Percentiles rank a stretch among this genome's conserved stretches.
These are phyloP conservation scores for Mortierella sp. DNA, from an alignment of 371 early-diverging fungal species.

Conservation along the genomic window DNA sequence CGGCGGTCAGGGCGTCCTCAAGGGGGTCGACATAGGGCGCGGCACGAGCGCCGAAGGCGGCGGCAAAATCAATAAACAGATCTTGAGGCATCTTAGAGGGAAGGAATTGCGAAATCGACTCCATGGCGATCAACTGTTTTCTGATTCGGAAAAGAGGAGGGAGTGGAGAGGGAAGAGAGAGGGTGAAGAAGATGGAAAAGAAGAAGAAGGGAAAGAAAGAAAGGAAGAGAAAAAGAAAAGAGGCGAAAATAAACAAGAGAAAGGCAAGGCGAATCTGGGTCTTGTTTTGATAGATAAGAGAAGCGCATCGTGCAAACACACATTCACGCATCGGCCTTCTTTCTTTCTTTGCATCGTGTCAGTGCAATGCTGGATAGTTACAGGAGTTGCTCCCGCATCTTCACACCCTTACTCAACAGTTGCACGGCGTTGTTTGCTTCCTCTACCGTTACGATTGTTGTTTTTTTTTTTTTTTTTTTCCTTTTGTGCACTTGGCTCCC, in stretches of 20 bases:
- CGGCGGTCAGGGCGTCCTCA: constrained; percentile 37
- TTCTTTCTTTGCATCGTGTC: background rate
- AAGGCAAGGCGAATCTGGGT: background rate
- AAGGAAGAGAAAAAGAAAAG: background rate
- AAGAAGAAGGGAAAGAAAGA: background rate
- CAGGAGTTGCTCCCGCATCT: background rate
- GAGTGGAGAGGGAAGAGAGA: background rate
- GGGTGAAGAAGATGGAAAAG: background rate
- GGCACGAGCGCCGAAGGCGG: constrained; percentile 42
- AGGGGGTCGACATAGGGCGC: constrained; percentile 57
- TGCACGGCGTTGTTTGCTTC: background rate
- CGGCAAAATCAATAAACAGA: constrained; percentile 52
- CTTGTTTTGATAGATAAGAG: constrained; percentile 2
- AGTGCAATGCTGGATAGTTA: background rate
- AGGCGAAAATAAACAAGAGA: background rate
- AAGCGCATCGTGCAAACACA: background rate
- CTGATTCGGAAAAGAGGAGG: constrained; percentile 5
- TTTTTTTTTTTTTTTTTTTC: background rate
- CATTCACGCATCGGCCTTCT: background rate
- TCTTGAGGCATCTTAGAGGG: constrained; percentile 50
- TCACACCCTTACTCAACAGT: background rate
- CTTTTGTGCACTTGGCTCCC: too few species aligned
- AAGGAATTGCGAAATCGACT: constrained; percentile 31
- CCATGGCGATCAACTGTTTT: constrained; percentile 33
- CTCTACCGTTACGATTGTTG: background rate